These are phyloP conservation scores for Saccharata proteae DNA, from an alignment of 2,329 filamentous ascomycete genomes.

Conservation along the genomic window DNA sequence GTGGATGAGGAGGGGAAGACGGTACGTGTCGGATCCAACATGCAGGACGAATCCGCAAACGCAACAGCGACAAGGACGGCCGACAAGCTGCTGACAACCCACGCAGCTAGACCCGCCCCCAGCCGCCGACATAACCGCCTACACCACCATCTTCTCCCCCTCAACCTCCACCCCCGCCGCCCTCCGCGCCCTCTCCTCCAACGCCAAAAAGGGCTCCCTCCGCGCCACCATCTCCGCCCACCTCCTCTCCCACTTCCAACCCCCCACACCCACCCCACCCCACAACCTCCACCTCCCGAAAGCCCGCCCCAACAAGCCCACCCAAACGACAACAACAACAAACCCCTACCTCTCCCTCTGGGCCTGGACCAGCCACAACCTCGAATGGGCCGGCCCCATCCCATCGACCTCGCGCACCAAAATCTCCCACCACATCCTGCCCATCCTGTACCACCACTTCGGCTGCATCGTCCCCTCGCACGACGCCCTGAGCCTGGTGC, in stretches of 20 bases:
- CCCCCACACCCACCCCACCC: conserved; percentile 25
- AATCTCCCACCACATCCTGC: conserved; percentile 55
- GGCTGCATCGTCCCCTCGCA: conserved; percentile 60
- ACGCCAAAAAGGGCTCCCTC: conserved; percentile 53
- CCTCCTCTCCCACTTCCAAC: conserved; percentile 36
- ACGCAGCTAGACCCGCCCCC: conserved; percentile 31
- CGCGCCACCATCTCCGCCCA: conserved; percentile 45
- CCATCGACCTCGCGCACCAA: conserved; percentile 39
- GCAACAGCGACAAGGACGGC: background rate
- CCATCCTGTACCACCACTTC: conserved; percentile 68
- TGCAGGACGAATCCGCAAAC: background rate
- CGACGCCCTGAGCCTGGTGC: conserved; percentile 50
- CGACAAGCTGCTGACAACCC: conserved; percentile 1
- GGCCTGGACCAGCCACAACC: conserved; percentile 49
- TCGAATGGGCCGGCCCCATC: conserved; percentile 55
- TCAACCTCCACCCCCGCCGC: conserved; percentile 48
- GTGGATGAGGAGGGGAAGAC: conserved; percentile 27
- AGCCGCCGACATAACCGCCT: conserved; percentile 49
- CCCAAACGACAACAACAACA: no score
- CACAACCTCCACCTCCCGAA: conserved; percentile 20
- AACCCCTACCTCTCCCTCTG: conserved; percentile 62
- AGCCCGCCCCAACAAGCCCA: conserved; percentile 26
- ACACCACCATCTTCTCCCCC: conserved; percentile 54
- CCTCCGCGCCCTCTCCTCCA: conserved; percentile 50
- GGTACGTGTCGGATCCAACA: conserved; percentile 2